Percentiles rank a stretch among this genome's conserved stretches.
phyloP scores from a whole-genome alignment of 1,284 basidiomycete species.

The Hortiboletus rubellus region DNA sequence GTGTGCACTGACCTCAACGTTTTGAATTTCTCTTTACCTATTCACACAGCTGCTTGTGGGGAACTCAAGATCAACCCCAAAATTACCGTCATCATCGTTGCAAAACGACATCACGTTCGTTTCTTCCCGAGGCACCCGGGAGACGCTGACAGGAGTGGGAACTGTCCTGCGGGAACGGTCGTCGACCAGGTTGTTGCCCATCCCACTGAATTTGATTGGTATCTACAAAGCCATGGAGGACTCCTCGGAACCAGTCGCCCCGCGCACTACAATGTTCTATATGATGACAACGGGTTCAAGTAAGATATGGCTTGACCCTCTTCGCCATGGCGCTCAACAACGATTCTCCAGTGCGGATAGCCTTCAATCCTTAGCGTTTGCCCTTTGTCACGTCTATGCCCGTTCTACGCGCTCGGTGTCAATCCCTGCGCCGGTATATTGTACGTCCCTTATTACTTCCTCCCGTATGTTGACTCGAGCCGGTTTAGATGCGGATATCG shows the following conservation, averaged over 20 bases:
- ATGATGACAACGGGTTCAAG: constrained; percentile 60
- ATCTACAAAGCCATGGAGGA: constrained; percentile 74
- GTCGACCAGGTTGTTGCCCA: constrained; percentile 70
- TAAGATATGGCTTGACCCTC: constrained; percentile 24
- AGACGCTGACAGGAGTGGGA: constrained; percentile 65
- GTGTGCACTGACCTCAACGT: constrained; percentile 36
- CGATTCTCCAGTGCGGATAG: constrained; percentile 53
- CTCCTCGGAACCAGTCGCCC: constrained; percentile 64
- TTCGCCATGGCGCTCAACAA: constrained; percentile 4
- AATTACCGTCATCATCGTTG: constrained; percentile 74
- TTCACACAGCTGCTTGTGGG: constrained; percentile 53
- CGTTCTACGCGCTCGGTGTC: constrained; percentile 82
- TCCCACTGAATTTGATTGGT: constrained; percentile 80
- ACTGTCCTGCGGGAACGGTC: constrained; percentile 74
- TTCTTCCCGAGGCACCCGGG: constrained; percentile 62
- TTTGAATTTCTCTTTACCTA: constrained; percentile 13
- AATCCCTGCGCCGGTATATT: constrained; percentile 82
- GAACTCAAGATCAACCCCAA: constrained; percentile 56
- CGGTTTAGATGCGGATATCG: constrained; percentile 72
- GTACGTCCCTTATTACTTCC: constrained; percentile 43
- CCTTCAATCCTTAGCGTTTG: constrained; percentile 70
- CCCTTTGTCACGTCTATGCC: constrained; percentile 80
- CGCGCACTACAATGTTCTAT: constrained; percentile 67
- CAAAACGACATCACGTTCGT: constrained; percentile 75
- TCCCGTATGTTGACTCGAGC: neutral